These are phyloP conservation scores for Syzygium syzygioides DNA, from an alignment of 441 rosid genomes.

Conservation along the genomic window DNA sequence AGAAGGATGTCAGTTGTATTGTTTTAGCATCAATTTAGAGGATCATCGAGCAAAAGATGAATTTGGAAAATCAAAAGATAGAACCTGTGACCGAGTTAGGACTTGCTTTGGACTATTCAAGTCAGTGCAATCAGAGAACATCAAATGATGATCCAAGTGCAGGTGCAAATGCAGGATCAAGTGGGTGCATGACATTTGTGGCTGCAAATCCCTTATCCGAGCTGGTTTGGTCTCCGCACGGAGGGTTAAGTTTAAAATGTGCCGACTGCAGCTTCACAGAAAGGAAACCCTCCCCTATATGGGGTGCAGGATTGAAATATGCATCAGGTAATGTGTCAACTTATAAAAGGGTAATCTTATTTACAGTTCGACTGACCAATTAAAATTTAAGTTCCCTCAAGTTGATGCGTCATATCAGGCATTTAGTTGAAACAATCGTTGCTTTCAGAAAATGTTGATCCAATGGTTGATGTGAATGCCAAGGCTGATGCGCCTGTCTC, in stretches of 20 bases:
- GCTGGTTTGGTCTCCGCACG: slow-evolving; percentile 92
- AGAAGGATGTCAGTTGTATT: slow-evolving; percentile 22
- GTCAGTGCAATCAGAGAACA: slow-evolving; percentile 22
- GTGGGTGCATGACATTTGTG: slow-evolving; percentile 35
- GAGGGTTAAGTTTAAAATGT: slow-evolving; percentile 65
- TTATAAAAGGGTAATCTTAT: neutral
- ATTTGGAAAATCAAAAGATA: slow-evolving; percentile 32
- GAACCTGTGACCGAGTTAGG: slow-evolving; percentile 34
- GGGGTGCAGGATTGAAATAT: slow-evolving; percentile 26
- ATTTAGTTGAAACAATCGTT: neutral
- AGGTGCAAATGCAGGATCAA: slow-evolving; percentile 85
- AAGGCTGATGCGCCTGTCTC: slow-evolving; percentile 6
- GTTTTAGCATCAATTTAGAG: slow-evolving; percentile 29
- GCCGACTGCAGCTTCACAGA: slow-evolving; percentile 55
- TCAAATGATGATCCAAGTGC: slow-evolving; percentile 35
- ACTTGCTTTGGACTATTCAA: slow-evolving; percentile 35
- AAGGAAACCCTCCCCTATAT: slow-evolving; percentile 26
- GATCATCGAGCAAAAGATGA: slow-evolving; percentile 37
- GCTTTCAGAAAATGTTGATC: slow-evolving; percentile 25
- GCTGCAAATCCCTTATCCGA: slow-evolving; percentile 63
- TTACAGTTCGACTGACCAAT: neutral
- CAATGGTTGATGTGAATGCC: slow-evolving; percentile 9
- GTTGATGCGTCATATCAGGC: neutral
- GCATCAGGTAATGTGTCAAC: neutral
- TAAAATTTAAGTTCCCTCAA: neutral